Conservation (phyloP, 768 basidiomycete genomes). For the Boletus rufocinnamomeus region DNA sequence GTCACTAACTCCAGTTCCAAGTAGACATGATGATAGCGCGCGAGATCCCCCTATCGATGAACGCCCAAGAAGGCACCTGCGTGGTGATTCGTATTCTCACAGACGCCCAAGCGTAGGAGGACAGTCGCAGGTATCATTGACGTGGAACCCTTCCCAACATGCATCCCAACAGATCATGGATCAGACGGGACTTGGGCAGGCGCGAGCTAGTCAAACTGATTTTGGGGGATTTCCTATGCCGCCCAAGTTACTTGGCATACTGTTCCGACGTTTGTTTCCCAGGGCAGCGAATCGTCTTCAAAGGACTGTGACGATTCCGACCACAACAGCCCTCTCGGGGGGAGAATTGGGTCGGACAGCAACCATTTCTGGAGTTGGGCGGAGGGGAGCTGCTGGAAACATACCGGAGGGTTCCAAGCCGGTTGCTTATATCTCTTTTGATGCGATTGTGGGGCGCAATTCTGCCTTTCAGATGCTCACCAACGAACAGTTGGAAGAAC, state of each 20-base stretch:
- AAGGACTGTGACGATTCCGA: constrained; percentile 75
- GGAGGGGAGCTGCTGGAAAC: constrained; percentile 15
- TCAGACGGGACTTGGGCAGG: constrained; percentile 13
- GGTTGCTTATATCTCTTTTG: constrained; percentile 84
- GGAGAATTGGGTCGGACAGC: constrained; percentile 32
- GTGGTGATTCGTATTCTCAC: constrained; percentile 15
- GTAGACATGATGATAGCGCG: constrained; percentile 25
- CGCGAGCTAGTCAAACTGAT: constrained; percentile 42
- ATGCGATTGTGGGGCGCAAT: constrained; percentile 82
- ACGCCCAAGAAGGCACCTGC: constrained; percentile 8
- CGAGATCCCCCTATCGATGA: constrained; percentile 9
- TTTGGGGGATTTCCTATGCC: constrained; percentile 82
- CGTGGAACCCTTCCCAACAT: constrained; percentile 19
- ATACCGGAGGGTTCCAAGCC: constrained; percentile 44
- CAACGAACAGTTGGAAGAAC: constrained; percentile 82
- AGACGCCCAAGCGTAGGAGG: constrained; percentile 15
- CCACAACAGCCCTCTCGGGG: constrained; percentile 55
- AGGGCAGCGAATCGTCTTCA: constrained; percentile 55
- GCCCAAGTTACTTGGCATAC: constrained; percentile 48
- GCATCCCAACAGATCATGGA: constrained; percentile 16
- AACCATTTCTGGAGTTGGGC: constrained; percentile 18
- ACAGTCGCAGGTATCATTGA: constrained; percentile 17
- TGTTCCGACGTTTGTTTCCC: constrained; percentile 66
- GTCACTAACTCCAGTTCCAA: constrained; percentile 28
- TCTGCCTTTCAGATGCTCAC: constrained; percentile 70